Percentiles rank a stretch among this genome's conserved stretches.
phyloP scores from a whole-genome alignment of 305 asterid genomes.

The Fraxinus velutina region DNA sequence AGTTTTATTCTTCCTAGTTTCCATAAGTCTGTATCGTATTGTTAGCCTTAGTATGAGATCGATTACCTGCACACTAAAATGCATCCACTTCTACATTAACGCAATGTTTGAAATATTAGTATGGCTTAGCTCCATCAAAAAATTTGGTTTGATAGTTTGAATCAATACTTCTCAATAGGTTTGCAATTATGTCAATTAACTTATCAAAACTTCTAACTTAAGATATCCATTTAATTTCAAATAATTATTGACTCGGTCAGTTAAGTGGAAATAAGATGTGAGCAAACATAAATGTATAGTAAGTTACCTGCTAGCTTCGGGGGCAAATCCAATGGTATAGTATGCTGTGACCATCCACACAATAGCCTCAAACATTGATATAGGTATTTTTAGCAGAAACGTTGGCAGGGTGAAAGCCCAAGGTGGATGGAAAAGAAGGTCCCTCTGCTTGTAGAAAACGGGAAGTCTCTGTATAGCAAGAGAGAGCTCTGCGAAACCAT shows the following conservation, averaged over 20 bases:
- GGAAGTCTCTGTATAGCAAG: slow-evolving; percentile 32
- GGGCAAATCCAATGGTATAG: slow-evolving; percentile 36
- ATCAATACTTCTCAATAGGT: neutral
- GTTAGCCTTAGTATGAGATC: neutral
- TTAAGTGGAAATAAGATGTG: neutral
- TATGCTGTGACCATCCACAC: slow-evolving; percentile 32
- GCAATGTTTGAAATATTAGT: neutral
- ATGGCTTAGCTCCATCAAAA: neutral
- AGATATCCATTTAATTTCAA: neutral
- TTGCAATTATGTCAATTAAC: neutral
- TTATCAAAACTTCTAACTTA: neutral
- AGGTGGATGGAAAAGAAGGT: slow-evolving; percentile 32
- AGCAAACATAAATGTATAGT: neutral
- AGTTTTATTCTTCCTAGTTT: neutral
- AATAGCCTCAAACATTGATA: slow-evolving; percentile 24
- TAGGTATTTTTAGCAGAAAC: slow-evolving; percentile 27
- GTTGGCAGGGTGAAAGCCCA: slow-evolving; percentile 41
- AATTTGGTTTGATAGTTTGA: neutral
- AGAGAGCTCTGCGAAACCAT: slow-evolving; percentile 34
- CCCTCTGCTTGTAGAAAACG: slow-evolving; percentile 37
- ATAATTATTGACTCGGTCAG: neutral
- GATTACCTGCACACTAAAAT: neutral
- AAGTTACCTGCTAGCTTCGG: slow-evolving; percentile 34
- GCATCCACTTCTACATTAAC: neutral
- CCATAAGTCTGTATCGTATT: neutral